Evolutionary conservation across 1,284 basidiomycete genomes (phyloP).

Genomic region (Phaffia rhodozyma): DNA sequence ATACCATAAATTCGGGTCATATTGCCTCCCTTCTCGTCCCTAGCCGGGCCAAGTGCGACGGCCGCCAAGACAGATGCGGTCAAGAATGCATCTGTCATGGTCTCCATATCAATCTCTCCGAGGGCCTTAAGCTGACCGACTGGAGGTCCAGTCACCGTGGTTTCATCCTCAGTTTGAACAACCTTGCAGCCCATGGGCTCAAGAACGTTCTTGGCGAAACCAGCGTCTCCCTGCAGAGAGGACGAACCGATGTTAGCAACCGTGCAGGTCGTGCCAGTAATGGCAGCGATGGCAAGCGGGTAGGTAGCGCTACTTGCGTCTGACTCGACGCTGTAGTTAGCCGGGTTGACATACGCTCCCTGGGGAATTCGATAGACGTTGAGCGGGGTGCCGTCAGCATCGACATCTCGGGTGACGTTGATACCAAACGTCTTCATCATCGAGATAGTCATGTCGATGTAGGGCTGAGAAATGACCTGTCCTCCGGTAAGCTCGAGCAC

Average conservation of each 20-base stretch:
- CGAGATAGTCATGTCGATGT: constrained; percentile 98
- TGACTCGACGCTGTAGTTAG: constrained; percentile 79
- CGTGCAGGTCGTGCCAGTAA: constrained; percentile 88
- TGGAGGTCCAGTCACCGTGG: constrained; percentile 85
- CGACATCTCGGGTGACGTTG: constrained; percentile 57
- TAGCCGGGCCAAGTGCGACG: constrained; percentile 45
- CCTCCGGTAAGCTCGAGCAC: constrained; percentile 83
- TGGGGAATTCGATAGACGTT: constrained; percentile 84
- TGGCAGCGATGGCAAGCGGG: constrained; percentile 89
- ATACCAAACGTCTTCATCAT: constrained; percentile 97
- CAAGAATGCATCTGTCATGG: constrained; percentile 99
- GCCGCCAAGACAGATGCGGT: constrained; percentile 87
- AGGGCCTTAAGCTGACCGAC: constrained; percentile 68
- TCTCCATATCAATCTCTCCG: constrained; percentile 90
- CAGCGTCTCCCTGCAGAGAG: constrained; percentile 90
- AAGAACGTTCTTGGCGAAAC: constrained; percentile 85
- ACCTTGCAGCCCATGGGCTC: constrained; percentile 92
- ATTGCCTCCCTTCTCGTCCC: constrained; percentile 20
- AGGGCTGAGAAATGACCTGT: constrained; percentile 93
- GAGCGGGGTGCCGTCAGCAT: constrained; percentile 50
- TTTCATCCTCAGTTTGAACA: constrained; percentile 72
- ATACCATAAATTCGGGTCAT: constrained; percentile 83
- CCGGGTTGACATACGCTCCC: constrained; percentile 65
- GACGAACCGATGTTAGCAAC: constrained; percentile 81
- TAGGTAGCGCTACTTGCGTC: constrained; percentile 96